phyloP scores from a whole-genome alignment of 164 flowering plant species.

The Malania oleifera region DNA sequence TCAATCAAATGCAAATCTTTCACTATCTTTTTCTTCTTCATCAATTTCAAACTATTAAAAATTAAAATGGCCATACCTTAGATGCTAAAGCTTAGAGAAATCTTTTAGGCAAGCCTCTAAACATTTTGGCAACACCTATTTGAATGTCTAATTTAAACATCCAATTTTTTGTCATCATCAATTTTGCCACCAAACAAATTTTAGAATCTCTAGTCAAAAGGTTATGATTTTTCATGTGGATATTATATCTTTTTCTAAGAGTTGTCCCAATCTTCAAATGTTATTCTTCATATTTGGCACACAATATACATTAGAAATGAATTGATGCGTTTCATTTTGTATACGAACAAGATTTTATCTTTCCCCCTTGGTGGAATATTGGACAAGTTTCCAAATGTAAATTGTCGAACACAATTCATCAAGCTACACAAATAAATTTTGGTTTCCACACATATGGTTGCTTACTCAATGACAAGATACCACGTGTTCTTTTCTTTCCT shows the following conservation, averaged over 20 bases:
- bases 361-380: not conserved
- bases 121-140: too few species aligned
- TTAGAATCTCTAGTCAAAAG: constrained; percentile 13
- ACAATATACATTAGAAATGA: constrained; percentile 24
- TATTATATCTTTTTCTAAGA: constrained; percentile 21
- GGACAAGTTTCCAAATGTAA: too few species aligned
- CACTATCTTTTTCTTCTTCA: too few species aligned
- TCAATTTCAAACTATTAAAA: too few species aligned
- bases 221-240: constrained; percentile 16
- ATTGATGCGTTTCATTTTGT: constrained; percentile 8
- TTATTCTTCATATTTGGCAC: constrained; percentile 16
- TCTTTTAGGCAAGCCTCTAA: too few species aligned
- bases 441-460: constrained; percentile 30
- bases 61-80: too few species aligned
- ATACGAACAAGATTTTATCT: constrained; percentile 13
- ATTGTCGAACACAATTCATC: too few species aligned
- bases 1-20: too few species aligned
- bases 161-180: too few species aligned
- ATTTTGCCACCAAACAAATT: too few species aligned
- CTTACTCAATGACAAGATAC: constrained; percentile 19
- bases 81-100: too few species aligned
- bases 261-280: constrained; percentile 19
- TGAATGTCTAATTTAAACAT: too few species aligned
- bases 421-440: not conserved
- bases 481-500: not conserved